Conservation (phyloP, 164 flowering plant species). For the Kingdonia uniflora region DNA sequence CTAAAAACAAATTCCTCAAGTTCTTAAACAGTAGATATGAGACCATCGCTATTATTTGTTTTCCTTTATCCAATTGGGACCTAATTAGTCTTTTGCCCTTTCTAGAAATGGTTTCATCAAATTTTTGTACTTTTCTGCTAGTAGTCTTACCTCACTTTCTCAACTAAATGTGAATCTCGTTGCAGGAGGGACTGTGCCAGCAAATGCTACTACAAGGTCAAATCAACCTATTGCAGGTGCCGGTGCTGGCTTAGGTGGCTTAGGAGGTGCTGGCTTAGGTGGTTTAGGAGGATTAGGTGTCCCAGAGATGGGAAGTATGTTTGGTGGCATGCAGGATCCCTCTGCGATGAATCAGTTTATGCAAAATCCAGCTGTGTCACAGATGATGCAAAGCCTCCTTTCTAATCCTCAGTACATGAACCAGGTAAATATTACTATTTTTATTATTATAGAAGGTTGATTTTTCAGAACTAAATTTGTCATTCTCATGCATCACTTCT, state of each 20-base stretch:
- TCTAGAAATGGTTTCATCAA: too few relatives aligned
- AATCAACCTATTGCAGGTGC: slow-evolving; percentile 46
- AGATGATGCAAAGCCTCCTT: slow-evolving; percentile 69
- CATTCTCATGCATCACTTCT: slow-evolving; percentile 4
- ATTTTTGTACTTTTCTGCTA: too few relatives aligned
- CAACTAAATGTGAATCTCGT: slow-evolving; percentile 6
- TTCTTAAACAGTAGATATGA: background rate
- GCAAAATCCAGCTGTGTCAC: slow-evolving; percentile 87
- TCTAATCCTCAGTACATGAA: slow-evolving; percentile 62
- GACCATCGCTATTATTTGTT: too few relatives aligned
- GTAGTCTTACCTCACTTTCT: too few relatives aligned
- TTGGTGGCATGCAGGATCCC: slow-evolving; percentile 51
- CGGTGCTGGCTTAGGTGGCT: slow-evolving; percentile 37
- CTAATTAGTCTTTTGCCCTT: too few relatives aligned
- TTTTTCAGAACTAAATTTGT: too few relatives aligned
- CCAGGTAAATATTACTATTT: slow-evolving; percentile 24
- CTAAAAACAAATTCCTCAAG: background rate
- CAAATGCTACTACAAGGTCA: slow-evolving; percentile 48
- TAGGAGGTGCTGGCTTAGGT: slow-evolving; percentile 41
- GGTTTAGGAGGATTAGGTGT: slow-evolving; percentile 65
- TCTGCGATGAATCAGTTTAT: slow-evolving; percentile 47
- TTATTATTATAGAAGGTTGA: too few relatives aligned
- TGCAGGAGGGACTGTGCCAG: slow-evolving; percentile 40
- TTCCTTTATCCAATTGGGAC: too few relatives aligned
- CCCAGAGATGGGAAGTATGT: slow-evolving; percentile 50